Percentiles rank a stretch among this genome's conserved stretches.
These are phyloP conservation scores for Neltuma alba DNA, from an alignment of 306 rosid genomes.

Conservation along the genomic window DNA sequence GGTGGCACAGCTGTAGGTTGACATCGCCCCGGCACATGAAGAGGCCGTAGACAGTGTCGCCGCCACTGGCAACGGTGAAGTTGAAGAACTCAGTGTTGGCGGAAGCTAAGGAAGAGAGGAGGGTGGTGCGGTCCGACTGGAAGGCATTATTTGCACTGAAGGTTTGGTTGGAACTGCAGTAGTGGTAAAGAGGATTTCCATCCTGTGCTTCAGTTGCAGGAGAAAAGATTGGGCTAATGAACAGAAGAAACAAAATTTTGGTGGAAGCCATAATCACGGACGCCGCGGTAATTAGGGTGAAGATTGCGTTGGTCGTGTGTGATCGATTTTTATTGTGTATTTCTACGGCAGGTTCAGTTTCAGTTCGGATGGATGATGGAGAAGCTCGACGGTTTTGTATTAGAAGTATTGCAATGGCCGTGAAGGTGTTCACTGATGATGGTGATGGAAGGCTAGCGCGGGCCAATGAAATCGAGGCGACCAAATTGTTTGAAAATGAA, in stretches of 20 bases:
- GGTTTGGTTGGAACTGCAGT: neutral
- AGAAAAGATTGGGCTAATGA: neutral
- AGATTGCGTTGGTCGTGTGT: neutral
- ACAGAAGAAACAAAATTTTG: neutral
- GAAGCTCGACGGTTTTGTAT: neutral
- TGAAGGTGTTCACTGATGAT: no score
- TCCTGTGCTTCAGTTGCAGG: neutral
- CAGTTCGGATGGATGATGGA: neutral
- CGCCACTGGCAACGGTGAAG: neutral
- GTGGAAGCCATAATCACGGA: neutral
- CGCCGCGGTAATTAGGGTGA: neutral
- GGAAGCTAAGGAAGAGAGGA: no score
- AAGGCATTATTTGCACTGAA: neutral
- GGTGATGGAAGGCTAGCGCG: no score
- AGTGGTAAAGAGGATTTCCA: neutral
- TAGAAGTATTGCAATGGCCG: no score
- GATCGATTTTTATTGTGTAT: no score
- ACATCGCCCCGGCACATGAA: neutral
- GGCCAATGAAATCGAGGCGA: no score
- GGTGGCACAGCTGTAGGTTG: neutral
- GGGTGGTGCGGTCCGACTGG: neutral
- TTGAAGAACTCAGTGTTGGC: neutral
- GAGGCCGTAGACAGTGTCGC: neutral
- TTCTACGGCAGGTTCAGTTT: neutral
- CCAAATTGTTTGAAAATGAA: no score